phyloP scores from a whole-genome alignment of 1,284 basidiomycete genomes.

The Stereum hirsutum region DNA sequence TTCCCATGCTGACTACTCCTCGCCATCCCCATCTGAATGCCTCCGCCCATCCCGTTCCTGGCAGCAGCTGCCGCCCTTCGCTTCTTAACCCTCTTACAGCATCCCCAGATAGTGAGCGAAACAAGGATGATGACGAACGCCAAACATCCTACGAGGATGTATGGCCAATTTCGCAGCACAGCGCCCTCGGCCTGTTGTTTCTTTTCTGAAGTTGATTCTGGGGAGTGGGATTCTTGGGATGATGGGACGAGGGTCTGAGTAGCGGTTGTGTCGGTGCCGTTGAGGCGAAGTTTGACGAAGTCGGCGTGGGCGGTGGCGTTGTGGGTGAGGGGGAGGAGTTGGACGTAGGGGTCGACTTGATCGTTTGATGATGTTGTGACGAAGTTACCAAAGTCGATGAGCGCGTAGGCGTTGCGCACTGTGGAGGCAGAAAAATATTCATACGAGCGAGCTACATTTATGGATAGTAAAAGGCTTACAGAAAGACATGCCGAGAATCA shows the following conservation, averaged over 20 bases:
- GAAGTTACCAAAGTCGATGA: conserved; percentile 19
- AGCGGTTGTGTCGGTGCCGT: conserved; percentile 36
- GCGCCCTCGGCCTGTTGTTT: conserved; percentile 43
- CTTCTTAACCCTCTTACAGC: conserved; percentile 1
- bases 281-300: conserved; percentile 35
- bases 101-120: neutral
- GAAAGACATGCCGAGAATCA: conserved; percentile 77
- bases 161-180: conserved; percentile 67
- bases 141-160: conserved; percentile 61
- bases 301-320: conserved; percentile 12
- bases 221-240: conserved; percentile 51
- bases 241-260: conserved; percentile 5
- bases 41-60: too few species aligned
- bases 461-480: conserved; percentile 30
- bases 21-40: too few species aligned
- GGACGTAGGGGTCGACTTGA: conserved; percentile 14
- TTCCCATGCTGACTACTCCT: too few species aligned
- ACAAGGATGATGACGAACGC: conserved; percentile 25
- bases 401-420: conserved; percentile 54
- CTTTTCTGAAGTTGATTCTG: conserved; percentile 56
- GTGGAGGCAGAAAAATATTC: conserved; percentile 1
- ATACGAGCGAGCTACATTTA: conserved; percentile 1
- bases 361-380: conserved; percentile 10
- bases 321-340: conserved; percentile 16
- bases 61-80: neutral